Evolutionary conservation across 257 asterid species (phyloP).

Genomic region (Scutellaria minor): DNA sequence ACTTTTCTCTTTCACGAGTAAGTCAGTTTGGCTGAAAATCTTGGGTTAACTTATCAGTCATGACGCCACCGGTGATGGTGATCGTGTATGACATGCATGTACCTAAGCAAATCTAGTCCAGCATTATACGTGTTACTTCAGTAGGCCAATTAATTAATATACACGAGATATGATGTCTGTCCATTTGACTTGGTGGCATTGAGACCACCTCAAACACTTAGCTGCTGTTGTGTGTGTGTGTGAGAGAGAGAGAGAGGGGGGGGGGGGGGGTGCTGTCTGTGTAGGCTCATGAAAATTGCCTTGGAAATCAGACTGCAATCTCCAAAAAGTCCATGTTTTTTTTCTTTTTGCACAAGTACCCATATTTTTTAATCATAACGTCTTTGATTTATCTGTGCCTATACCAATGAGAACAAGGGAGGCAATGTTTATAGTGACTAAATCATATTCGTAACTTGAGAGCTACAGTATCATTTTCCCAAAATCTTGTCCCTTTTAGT

Average conservation of each 20-base stretch:
- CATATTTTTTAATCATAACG: not conserved
- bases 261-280: not conserved
- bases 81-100: slow-evolving; percentile 14
- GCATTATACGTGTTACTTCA: not conserved
- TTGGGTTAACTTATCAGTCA: not conserved
- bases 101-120: not conserved
- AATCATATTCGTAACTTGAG: not conserved
- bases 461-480: not conserved
- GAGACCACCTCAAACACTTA: too few species aligned
- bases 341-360: not conserved
- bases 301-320: not conserved
- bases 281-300: slow-evolving; percentile 15
- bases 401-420: slow-evolving; percentile 5
- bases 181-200: not conserved
- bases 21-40: not conserved
- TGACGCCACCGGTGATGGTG: slow-evolving; percentile 5
- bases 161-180: slow-evolving; percentile 2
- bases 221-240: too few species aligned
- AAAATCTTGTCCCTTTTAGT: not conserved
- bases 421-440: not conserved
- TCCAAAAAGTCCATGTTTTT: not conserved
- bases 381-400: slow-evolving; percentile 9
- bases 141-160: slow-evolving; percentile 10
- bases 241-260: slow-evolving; percentile 1
- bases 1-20: not conserved